Evolutionary conservation across 1,284 basidiomycete species (phyloP).

Genomic region (Leccinum fallax): DNA sequence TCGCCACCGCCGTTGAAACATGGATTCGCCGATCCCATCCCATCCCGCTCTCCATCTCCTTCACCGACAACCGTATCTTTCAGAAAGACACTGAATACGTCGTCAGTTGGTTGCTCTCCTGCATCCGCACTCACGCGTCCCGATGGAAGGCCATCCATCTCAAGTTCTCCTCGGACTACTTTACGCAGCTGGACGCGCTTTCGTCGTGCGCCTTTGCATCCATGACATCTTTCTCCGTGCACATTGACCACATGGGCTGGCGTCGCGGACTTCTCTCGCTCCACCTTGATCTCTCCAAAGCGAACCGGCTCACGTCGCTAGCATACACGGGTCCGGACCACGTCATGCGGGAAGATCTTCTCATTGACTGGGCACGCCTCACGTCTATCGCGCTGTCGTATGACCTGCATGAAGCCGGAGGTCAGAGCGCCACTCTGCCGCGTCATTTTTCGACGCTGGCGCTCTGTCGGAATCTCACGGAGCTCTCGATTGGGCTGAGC

Average conservation of each 20-base stretch:
- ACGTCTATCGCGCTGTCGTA: slow-evolving; percentile 31
- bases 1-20: slow-evolving; percentile 21
- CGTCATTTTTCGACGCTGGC: slow-evolving; percentile 23
- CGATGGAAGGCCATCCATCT: slow-evolving; percentile 30
- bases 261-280: slow-evolving; percentile 26
- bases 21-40: slow-evolving; percentile 28
- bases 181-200: slow-evolving; percentile 16
- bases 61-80: slow-evolving; percentile 30
- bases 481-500: slow-evolving; percentile 29
- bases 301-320: slow-evolving; percentile 24
- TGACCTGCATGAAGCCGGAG: slow-evolving; percentile 29
- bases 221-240: slow-evolving; percentile 26
- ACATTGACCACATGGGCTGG: slow-evolving; percentile 35
- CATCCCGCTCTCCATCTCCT: slow-evolving; percentile 26
- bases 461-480: slow-evolving; percentile 22
- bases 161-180: slow-evolving; percentile 33
- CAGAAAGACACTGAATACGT: slow-evolving; percentile 28
- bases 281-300: slow-evolving; percentile 21
- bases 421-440: slow-evolving; percentile 26
- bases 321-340: slow-evolving; percentile 32
- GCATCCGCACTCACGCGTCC: slow-evolving; percentile 19
- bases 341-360: slow-evolving; percentile 24
- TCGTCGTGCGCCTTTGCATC: slow-evolving; percentile 28
- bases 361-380: slow-evolving; percentile 27
- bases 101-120: slow-evolving; percentile 24